Conservation (phyloP, 176 grass and related monocot genomes). For the Phyllostachys edulis region DNA sequence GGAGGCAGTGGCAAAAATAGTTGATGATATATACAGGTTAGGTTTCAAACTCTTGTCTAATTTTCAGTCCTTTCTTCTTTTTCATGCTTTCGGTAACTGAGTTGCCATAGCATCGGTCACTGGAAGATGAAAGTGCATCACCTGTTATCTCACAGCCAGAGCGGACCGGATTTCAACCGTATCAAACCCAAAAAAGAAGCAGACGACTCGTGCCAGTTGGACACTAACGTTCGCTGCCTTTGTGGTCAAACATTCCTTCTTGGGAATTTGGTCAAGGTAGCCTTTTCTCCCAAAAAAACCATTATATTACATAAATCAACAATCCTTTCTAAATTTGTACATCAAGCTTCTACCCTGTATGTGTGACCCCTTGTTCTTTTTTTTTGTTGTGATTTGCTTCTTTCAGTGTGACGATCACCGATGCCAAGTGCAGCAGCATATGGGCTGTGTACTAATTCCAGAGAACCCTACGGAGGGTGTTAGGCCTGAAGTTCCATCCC, state of each 20-base stretch:
- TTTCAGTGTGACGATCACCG: conserved; percentile 46
- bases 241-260: conserved; percentile 41
- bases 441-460: conserved; percentile 52
- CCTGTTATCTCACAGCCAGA: conserved; percentile 40
- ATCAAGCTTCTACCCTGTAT: too few species aligned
- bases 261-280: conserved; percentile 31
- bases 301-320: too few species aligned
- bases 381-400: too few species aligned
- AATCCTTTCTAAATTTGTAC: too few species aligned
- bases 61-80: too few species aligned
- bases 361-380: too few species aligned
- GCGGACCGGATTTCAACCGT: conserved; percentile 34
- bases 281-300: too few species aligned
- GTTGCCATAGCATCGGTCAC: neutral
- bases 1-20: too few species aligned
- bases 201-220: conserved; percentile 1
- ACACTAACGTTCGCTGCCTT: conserved; percentile 33
- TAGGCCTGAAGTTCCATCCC: conserved; percentile 35
- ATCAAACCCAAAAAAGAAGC: conserved; percentile 50
- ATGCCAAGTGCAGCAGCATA: conserved; percentile 49
- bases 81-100: too few species aligned
- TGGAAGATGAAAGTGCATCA: conserved; percentile 60
- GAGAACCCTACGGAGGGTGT: conserved; percentile 43
- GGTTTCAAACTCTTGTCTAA: too few species aligned
- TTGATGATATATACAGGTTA: too few species aligned